Base-by-base conservation (phyloP, 2,329 filamentous ascomycete species). In the Colletotrichum sp. region DNA sequence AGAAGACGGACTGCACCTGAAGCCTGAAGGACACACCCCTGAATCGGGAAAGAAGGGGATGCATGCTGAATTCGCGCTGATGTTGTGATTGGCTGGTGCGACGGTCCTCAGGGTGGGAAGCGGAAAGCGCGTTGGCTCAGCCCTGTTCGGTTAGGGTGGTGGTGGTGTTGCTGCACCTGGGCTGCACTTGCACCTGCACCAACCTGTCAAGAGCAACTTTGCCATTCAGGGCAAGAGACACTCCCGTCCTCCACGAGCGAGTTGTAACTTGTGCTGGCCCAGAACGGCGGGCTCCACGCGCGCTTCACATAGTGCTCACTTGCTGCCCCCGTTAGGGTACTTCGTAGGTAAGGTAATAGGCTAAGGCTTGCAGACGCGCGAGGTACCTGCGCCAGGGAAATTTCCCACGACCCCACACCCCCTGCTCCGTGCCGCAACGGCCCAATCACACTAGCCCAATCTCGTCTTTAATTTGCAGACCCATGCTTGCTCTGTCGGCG, bases 121-220 rank as follows among this genome's bases (percentile, higher is more conserved):
- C 64, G 59, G 64, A 65, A 76, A 76, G 63, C 70, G 59, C 70
- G 70, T 76, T 76, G 70, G 73, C 74, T 76, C 74, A 76, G 74
- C 74, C 74, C 64, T 76, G 74, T 65, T 76, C 59, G 70, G 70
- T 39, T 69, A 64, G 52, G 34, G 44, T 61, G 44, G 29, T 61
- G 34, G 44, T 61, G 44, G 29, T 61, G 44, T 22, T n/a, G 55
- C 55, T 59, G 55, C 55, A 25, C 13, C 55, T 52, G 44, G 22
- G 25, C 27, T 25, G 55, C 55, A 25, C 13, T 29, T 59, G 22
- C 55, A 59, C 8, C 22, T 59, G 55, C 55, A 59, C 25, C 55
- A 59, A 13, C 55, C 59, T 49, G 63, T 52, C 44, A 52, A 52
- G 44, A 52, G 44, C 44, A 52, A 52, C 44, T 52, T 52, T 52